Percentiles rank a stretch among this genome's conserved stretches.
These are phyloP conservation scores for Stropharia rugosoannulata DNA, from an alignment of 768 basidiomycete species.

Conservation along the genomic window DNA sequence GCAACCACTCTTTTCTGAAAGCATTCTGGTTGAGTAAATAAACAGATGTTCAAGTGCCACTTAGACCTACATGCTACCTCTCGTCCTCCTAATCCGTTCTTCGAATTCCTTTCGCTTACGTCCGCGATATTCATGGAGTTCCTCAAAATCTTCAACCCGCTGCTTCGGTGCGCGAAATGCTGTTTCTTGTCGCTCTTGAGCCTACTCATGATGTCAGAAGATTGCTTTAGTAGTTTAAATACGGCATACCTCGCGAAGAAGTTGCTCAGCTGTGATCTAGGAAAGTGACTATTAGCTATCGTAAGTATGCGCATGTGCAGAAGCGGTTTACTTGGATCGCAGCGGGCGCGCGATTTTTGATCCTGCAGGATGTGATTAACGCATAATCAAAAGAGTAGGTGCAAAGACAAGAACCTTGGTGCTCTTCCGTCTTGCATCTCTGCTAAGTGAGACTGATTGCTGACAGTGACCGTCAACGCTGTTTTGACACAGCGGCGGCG, in stretches of 20 bases:
- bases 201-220: conserved; percentile 45
- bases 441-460: too few relatives aligned
- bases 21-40: conserved; percentile 1
- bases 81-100: conserved; percentile 77
- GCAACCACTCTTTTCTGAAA: conserved; percentile 79
- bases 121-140: conserved; percentile 77
- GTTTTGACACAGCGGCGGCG: too few relatives aligned
- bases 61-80: conserved; percentile 70
- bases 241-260: conserved; percentile 79
- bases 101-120: conserved; percentile 87
- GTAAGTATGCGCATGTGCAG: neutral
- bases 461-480: too few relatives aligned
- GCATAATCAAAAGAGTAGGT: neutral
- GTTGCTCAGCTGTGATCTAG: conserved; percentile 97
- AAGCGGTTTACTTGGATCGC: conserved; percentile 71
- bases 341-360: conserved; percentile 96
- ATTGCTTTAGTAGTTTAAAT: neutral
- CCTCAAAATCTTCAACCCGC: conserved; percentile 94
- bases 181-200: conserved; percentile 96
- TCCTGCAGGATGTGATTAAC: conserved; percentile 41
- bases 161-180: conserved; percentile 92
- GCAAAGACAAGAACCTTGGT: conserved; percentile 50
- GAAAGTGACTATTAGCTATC: conserved; percentile 9
- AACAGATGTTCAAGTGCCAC: neutral
- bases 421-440: conserved; percentile 80